A percentile compares a stretch with the other conserved stretches of the same genome.
Conservation (phyloP, 257 asterid genomes). For the Verbascum thapsus region DNA sequence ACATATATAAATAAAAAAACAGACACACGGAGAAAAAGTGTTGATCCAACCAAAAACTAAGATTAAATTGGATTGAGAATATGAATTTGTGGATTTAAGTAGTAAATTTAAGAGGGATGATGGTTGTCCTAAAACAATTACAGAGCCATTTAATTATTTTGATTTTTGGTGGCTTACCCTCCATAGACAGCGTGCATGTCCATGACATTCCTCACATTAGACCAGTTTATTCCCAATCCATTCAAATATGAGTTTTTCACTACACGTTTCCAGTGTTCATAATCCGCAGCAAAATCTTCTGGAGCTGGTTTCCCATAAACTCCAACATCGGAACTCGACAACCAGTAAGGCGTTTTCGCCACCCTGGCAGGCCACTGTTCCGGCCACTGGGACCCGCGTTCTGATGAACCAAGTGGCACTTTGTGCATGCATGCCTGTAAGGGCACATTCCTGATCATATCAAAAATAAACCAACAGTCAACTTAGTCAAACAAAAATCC, state of each 20-base stretch:
- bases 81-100: not conserved
- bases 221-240: slow-evolving; percentile 93
- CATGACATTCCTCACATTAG: slow-evolving; percentile 90
- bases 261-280: slow-evolving; percentile 91
- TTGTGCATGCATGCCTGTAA: slow-evolving; percentile 94
- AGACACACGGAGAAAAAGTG: too few species aligned
- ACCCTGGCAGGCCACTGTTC: slow-evolving; percentile 86
- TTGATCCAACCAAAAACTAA: too few species aligned
- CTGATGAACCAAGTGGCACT: slow-evolving; percentile 58
- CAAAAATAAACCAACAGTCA: slow-evolving; percentile 12
- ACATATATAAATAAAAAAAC: too few species aligned
- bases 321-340: slow-evolving; percentile 76
- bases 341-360: slow-evolving; percentile 77
- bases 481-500: slow-evolving; percentile 19
- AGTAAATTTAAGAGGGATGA: not conserved
- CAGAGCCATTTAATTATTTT: not conserved
- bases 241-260: slow-evolving; percentile 73
- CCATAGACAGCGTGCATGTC: slow-evolving; percentile 98
- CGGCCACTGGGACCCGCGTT: slow-evolving; percentile 92
- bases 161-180: slow-evolving; percentile 62
- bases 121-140: not conserved
- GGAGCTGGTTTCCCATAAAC: slow-evolving; percentile 98
- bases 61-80: too few species aligned
- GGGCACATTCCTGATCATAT: slow-evolving; percentile 77
- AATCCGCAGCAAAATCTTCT: slow-evolving; percentile 78